Conservation (phyloP, 2,329 filamentous ascomycete species). For the Sarocladiaceae sp. region DNA sequence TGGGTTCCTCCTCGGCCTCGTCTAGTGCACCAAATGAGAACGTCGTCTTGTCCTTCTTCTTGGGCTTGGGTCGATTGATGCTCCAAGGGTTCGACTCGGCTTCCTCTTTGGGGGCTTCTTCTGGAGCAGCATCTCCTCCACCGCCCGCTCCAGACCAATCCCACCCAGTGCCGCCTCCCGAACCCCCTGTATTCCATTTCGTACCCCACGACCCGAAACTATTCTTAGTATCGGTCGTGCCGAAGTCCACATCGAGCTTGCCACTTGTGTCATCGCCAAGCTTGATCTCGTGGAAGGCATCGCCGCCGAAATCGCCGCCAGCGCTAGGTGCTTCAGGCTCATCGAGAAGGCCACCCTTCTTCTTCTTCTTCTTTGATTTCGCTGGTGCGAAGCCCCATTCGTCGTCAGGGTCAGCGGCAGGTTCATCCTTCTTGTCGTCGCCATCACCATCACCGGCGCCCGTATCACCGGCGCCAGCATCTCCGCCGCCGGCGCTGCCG, state of each 20-base stretch:
- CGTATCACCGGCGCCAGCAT: constrained; percentile 14
- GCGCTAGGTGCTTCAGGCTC: constrained; percentile 23
- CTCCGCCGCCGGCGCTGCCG: constrained; percentile 14
- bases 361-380: constrained; percentile 38
- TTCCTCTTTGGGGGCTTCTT: constrained; percentile 31
- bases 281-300: constrained; percentile 62
- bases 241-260: constrained; percentile 52
- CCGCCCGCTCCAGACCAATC: constrained; percentile 28
- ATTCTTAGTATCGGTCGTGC: constrained; percentile 39
- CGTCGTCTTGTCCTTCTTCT: constrained; percentile 43
- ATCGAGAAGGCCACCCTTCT: constrained; percentile 16
- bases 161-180: constrained; percentile 32
- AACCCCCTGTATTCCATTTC: constrained; percentile 53
- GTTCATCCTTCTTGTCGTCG: constrained; percentile 28
- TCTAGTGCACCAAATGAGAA: constrained; percentile 46
- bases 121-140: constrained; percentile 25
- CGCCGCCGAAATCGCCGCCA: constrained; percentile 39
- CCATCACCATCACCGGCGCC: constrained; percentile 29
- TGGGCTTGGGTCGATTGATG: constrained; percentile 41
- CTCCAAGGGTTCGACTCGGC: constrained; percentile 47
- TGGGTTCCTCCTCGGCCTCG: constrained; percentile 27
- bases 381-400: constrained; percentile 24
- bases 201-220: constrained; percentile 56
- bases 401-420: constrained; percentile 31
- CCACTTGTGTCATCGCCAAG: constrained; percentile 55